These are phyloP conservation scores for Solanum ossicruentum DNA, from an alignment of 257 asterid species.

Conservation along the genomic window DNA sequence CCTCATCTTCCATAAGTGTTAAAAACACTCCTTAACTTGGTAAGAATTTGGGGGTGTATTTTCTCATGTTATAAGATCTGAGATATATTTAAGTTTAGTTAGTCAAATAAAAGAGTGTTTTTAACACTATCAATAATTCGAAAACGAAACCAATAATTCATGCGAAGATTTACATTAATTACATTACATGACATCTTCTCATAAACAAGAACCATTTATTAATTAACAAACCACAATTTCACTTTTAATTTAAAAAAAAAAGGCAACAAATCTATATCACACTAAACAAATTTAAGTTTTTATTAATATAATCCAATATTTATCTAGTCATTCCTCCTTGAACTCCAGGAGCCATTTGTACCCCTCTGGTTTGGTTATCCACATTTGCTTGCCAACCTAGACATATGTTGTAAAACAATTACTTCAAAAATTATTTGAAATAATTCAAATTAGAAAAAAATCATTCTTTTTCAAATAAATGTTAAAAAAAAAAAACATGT, in stretches of 20 bases:
- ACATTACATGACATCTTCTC: background rate
- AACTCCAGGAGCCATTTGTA: conserved; percentile 6
- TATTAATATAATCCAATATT: background rate
- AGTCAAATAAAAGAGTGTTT: background rate
- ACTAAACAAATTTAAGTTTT: background rate
- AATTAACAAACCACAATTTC: background rate
- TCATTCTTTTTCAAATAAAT: no score
- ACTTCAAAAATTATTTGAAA: background rate
- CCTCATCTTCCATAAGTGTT: no score
- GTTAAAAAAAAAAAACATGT: no score
- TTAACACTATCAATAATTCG: background rate
- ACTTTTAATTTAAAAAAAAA: background rate
- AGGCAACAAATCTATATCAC: background rate
- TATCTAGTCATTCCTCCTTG: conserved; percentile 7
- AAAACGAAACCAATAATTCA: no score
- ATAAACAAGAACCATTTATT: background rate
- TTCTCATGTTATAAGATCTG: no score
- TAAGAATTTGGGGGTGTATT: no score
- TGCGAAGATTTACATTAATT: background rate
- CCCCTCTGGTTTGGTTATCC: background rate
- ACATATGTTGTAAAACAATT: background rate
- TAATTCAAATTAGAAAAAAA: background rate
- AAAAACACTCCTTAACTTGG: no score
- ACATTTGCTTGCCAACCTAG: conserved; percentile 11
- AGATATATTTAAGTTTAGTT: no score